phyloP scores from a whole-genome alignment of 768 basidiomycete genomes.

The Mycena kentingensis region DNA sequence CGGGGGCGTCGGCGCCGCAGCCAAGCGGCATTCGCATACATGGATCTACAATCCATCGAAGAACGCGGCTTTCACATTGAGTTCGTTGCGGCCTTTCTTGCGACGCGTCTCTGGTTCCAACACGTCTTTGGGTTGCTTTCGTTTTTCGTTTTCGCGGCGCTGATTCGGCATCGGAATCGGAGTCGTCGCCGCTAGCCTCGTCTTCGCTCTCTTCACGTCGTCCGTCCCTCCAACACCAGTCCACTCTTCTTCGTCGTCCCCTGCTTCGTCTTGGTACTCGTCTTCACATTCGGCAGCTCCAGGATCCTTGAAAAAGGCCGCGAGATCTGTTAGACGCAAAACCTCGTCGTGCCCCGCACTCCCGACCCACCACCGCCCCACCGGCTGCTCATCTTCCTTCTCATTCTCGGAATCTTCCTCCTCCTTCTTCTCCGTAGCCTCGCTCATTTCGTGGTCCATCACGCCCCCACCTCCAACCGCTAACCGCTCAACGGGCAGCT shows the following conservation, averaged over 20 bases:
- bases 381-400: slow-evolving; percentile 22
- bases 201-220: slow-evolving; percentile 26
- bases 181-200: slow-evolving; percentile 22
- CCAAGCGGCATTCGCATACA: too few species aligned
- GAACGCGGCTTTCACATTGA: slow-evolving; percentile 61
- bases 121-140: slow-evolving; percentile 54
- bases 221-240: slow-evolving; percentile 28
- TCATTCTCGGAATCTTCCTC: slow-evolving; percentile 19
- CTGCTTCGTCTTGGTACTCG: slow-evolving; percentile 38
- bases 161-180: slow-evolving; percentile 27
- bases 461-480: slow-evolving; percentile 53
- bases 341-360: slow-evolving; percentile 91
- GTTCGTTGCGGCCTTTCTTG: slow-evolving; percentile 62
- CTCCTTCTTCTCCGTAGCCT: slow-evolving; percentile 5
- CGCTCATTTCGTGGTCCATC: slow-evolving; percentile 24
- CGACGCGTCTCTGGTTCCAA: slow-evolving; percentile 41
- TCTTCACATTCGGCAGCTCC: slow-evolving; percentile 36
- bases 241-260: slow-evolving; percentile 29
- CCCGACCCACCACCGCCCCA: slow-evolving; percentile 77
- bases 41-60: slow-evolving; percentile 66
- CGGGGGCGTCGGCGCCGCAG: too few species aligned
- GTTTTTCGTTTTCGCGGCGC: slow-evolving; percentile 56
- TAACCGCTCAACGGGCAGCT: slow-evolving; percentile 89
- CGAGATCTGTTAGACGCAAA: slow-evolving; percentile 82
- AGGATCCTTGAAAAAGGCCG: slow-evolving; percentile 58